Evolutionary conservation across 441 rosid species (phyloP).

Genomic region (Eruca vesicaria): DNA sequence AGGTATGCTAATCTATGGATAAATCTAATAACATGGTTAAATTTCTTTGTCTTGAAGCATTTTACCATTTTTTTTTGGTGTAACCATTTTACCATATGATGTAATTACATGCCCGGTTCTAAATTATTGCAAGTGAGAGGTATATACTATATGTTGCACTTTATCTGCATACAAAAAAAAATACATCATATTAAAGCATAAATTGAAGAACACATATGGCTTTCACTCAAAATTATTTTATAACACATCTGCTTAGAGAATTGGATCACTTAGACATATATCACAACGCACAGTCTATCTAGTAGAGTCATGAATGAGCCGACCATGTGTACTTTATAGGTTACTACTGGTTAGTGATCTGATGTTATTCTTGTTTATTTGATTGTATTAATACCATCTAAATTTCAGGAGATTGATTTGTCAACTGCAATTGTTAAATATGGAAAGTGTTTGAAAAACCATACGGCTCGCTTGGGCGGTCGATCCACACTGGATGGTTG

Average conservation of each 20-base stretch:
- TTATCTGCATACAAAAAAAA: background rate
- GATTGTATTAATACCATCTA: background rate
- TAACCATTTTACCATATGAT: background rate
- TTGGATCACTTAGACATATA: no score
- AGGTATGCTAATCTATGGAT: background rate
- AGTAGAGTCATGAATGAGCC: background rate
- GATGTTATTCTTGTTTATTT: background rate
- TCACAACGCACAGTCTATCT: background rate
- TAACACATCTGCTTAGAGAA: no score
- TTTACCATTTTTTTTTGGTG: no score
- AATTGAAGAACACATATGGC: background rate
- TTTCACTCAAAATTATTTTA: background rate
- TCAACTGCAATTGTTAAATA: background rate
- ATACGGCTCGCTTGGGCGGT: background rate
- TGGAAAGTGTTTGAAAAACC: background rate
- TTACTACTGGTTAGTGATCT: background rate
- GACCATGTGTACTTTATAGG: background rate
- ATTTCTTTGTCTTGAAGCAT: no score
- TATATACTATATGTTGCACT: background rate
- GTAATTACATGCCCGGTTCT: background rate
- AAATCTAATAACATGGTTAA: background rate
- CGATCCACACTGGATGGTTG: conserved; percentile 41
- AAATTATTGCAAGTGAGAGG: background rate
- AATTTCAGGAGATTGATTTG: background rate
- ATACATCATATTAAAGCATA: background rate